Evolutionary conservation across 2,329 filamentous ascomycete genomes (phyloP).

Genomic region (Amesomyces nigricolor): DNA sequence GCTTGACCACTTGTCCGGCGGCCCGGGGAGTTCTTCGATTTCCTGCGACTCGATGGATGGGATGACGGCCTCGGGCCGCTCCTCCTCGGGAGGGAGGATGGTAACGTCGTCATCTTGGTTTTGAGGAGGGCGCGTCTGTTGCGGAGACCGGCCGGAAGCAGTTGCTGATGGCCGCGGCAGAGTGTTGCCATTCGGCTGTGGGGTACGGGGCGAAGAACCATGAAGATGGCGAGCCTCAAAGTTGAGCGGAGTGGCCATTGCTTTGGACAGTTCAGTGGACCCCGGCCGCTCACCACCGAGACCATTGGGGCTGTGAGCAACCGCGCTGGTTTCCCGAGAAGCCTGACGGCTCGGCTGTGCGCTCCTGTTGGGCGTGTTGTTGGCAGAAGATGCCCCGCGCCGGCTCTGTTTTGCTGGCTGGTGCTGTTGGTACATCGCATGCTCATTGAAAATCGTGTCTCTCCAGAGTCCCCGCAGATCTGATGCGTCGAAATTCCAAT

Average conservation of each 20-base stretch:
- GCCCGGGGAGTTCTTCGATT: neutral
- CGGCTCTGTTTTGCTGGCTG: conserved; percentile 35
- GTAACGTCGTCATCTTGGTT: neutral
- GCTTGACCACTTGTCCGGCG: neutral
- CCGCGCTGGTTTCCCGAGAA: neutral
- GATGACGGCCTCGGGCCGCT: neutral
- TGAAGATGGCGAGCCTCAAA: neutral
- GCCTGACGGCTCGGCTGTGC: neutral
- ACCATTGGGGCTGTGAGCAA: neutral
- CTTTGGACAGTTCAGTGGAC: neutral
- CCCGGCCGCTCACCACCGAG: too few relatives aligned
- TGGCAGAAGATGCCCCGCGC: neutral
- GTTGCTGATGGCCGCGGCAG: neutral
- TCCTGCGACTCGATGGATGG: conserved; percentile 11
- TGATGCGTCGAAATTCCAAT: conserved; percentile 51
- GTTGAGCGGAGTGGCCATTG: neutral
- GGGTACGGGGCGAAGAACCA: neutral
- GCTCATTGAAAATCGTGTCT: conserved; percentile 57
- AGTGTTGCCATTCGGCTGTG: neutral
- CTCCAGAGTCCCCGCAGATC: conserved; percentile 62
- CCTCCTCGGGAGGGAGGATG: neutral
- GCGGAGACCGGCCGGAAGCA: neutral
- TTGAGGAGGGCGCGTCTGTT: neutral
- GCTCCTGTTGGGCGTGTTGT: conserved; percentile 21
- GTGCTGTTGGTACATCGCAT: conserved; percentile 49